Evolutionary conservation across 2,329 filamentous ascomycete species (phyloP), one percentile per base, ranked within the genome.

Genomic region (Tolypocladium nubicola): DNA sequence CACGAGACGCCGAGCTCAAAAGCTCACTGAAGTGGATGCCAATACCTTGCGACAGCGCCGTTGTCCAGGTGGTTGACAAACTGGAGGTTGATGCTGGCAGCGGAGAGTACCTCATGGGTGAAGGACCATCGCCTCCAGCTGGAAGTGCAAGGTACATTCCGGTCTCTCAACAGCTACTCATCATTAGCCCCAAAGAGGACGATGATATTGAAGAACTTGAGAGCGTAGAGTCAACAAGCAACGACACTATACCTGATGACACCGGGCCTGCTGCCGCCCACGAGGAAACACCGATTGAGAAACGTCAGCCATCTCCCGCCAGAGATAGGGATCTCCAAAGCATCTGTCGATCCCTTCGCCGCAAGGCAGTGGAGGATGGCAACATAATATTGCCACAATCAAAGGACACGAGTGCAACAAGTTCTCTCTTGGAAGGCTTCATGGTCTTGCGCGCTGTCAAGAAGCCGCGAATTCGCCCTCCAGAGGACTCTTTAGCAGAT

Each of bases 381-480:
- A 13, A 16, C 10, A 50, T 8, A 9, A 21, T 65, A 1, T 56
- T 69, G 7, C 60, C 64, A 1, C 37, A 47, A 7, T 57, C 57
- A 2, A 54, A 49, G 14, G 64, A 68, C 23, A 39, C 60, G 9
- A 61, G 61, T 30, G 63, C 65, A 1, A 68, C 69, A 2, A 62
- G 62, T 5, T 67, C 58, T 30, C 60, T 74, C 2, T 56, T 74
- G 2, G 61, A 61, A 1, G 63, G 60, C 14, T 74, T 71, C 37
- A 66, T 74, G 56, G 59, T 70, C 11, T 61, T 74, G 7, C 64
- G 66, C 9, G 62, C 60, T n/a, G 58, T 63, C 0, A 71, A 71
- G 38, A 65, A 57, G n/a, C 49, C 45, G 5, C 64, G 63, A 21
- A 39, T 58, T n/a, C 21, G 41, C 47, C 54, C 40, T 21, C 35